Evolutionary conservation across 2,329 filamentous ascomycete species (phyloP).

Genomic region (Colletotrichum camelliae): DNA sequence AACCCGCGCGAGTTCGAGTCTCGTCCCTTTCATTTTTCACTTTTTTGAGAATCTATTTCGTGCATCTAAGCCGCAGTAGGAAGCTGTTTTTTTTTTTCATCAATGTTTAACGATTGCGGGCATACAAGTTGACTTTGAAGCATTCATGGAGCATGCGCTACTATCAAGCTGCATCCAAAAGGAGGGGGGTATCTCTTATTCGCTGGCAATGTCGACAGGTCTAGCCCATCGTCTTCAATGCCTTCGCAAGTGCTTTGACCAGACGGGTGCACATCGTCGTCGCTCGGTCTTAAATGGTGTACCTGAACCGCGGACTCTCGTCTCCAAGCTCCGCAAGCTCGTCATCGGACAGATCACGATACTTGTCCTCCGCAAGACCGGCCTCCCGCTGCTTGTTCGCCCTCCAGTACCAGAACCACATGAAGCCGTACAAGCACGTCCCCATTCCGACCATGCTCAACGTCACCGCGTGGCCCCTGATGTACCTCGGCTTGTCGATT

Average conservation of each 20-base stretch:
- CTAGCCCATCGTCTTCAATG: neutral
- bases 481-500: constrained; percentile 60
- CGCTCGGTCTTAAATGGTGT: constrained; percentile 38
- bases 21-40: neutral
- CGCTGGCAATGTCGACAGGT: neutral
- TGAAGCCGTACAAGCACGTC: constrained; percentile 38
- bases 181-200: neutral
- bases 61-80: neutral
- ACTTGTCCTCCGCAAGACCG: constrained; percentile 41
- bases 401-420: constrained; percentile 38
- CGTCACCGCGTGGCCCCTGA: constrained; percentile 63
- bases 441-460: constrained; percentile 23
- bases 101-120: accelerated
- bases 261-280: accelerated
- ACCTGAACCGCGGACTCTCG: constrained; percentile 55
- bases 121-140: accelerated
- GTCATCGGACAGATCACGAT: constrained; percentile 48
- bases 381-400: constrained; percentile 51
- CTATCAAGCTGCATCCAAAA: neutral
- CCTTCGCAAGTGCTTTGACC: neutral
- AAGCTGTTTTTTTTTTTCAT: neutral
- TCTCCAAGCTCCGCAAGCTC: constrained; percentile 57
- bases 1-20: constrained; percentile 14
- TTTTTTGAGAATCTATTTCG: neutral
- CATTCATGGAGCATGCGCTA: neutral